Conservation (phyloP, 2,329 filamentous ascomycete species). For the Talaromyces funiculosus region DNA sequence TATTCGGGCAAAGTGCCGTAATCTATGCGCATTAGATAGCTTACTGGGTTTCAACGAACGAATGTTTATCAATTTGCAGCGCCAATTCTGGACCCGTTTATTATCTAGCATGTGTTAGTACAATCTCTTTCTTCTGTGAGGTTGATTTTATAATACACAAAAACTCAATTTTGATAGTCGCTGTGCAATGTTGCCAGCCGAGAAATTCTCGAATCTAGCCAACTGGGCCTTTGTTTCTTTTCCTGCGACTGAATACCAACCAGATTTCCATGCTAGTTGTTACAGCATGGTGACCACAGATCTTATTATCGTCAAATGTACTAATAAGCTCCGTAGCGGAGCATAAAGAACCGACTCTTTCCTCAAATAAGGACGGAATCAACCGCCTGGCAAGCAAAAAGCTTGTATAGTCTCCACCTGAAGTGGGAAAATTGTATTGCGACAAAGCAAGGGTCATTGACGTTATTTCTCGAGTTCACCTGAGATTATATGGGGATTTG, state of each 20-base stretch:
- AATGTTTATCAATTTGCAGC: neutral
- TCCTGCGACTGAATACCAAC: neutral
- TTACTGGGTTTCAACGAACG: neutral
- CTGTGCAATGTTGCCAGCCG: neutral
- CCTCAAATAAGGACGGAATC: neutral
- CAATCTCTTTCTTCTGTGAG: neutral
- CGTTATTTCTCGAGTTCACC: conserved; percentile 13
- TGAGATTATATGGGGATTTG: neutral
- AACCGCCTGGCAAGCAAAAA: neutral
- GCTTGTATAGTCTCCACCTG: neutral
- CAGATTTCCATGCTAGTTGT: neutral
- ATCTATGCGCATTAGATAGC: neutral
- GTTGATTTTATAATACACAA: neutral
- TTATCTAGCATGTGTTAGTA: neutral
- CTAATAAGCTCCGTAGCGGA: neutral
- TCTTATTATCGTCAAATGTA: neutral
- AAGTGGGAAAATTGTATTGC: neutral
- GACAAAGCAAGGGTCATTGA: conserved; percentile 18
- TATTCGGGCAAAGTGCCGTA: neutral
- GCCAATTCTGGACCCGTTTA: neutral
- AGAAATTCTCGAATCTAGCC: neutral
- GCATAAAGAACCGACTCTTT: neutral
- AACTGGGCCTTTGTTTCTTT: neutral
- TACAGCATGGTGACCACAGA: neutral
- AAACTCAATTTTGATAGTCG: too few species aligned